Evolutionary conservation across 1,284 basidiomycete species (phyloP).

Genomic region (Leucoagaricus sp.): DNA sequence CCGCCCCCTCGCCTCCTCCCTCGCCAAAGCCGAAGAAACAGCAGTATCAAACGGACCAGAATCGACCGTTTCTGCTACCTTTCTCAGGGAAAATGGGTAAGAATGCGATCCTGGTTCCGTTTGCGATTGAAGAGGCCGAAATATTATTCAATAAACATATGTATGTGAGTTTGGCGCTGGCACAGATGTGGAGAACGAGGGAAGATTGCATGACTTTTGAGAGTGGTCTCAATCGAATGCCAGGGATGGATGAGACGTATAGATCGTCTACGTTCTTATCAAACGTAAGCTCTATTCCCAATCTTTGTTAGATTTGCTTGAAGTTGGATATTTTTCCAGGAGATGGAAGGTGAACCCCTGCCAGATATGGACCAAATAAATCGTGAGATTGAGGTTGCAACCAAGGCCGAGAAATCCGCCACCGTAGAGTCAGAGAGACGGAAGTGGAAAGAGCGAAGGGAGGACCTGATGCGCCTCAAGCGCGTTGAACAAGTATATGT

Average conservation of each 20-base stretch:
- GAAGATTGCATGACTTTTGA: constrained; percentile 95
- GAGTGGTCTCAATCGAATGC: constrained; percentile 84
- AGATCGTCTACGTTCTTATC: constrained; percentile 49
- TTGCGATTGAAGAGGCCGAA: constrained; percentile 95
- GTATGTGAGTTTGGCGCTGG: constrained; percentile 86
- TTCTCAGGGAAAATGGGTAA: constrained; percentile 67
- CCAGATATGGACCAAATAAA: constrained; percentile 73
- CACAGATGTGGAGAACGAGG: constrained; percentile 94
- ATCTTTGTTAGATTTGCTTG: constrained; percentile 10
- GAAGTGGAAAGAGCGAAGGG: constrained; percentile 66
- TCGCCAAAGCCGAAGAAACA: constrained; percentile 95
- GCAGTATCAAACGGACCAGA: constrained; percentile 98
- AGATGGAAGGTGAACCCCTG: constrained; percentile 62
- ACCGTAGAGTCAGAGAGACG: constrained; percentile 57
- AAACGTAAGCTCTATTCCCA: constrained; percentile 31
- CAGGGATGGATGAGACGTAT: constrained; percentile 58
- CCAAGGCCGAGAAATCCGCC: constrained; percentile 55
- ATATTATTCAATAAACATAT: constrained; percentile 89
- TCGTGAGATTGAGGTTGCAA: constrained; percentile 69
- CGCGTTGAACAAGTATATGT: constrained; percentile 92
- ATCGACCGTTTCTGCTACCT: constrained; percentile 92
- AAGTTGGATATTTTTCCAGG: constrained; percentile 37
- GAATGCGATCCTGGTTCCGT: constrained; percentile 78
- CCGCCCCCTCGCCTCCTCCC: constrained; percentile 88
- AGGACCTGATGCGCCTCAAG: constrained; percentile 83